Base-by-base conservation (phyloP, 192 early-diverging fungal species). In the Backusella westeae region DNA sequence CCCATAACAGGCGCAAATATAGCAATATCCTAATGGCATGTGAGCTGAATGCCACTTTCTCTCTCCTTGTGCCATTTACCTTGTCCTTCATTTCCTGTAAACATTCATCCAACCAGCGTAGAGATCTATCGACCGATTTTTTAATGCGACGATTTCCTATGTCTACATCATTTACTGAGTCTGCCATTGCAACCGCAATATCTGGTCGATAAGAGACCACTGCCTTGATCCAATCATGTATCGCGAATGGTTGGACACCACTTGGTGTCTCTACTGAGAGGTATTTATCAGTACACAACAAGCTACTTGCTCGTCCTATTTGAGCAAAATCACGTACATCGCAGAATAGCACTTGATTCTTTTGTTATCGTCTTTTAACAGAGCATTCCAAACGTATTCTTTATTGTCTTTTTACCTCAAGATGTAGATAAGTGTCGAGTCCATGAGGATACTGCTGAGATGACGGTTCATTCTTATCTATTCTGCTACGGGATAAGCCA, bases 1-100 rank as follows among this genome's bases (percentile, higher is more conserved):
- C 89, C 89, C 3, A 79, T 76, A 15, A 90, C 78, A 59, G 77
- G 78, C 6, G 87, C 89, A 81, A 90, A 88, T 6, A 89, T 71
- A 12, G 82, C 77, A 26, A 82, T 81, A 72, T 59, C 79, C 76
- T 77, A 39, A 29, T 9, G 12, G 10, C 34, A 6, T 67, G 38
- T 49, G 23, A 56, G 26, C 8, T 53, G 23, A 21, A 34, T 29
- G 9, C 12, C 8, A 36, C 41, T 46, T 15, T 10, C 52, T 35
- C 2, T 23, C 38, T 29, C 29, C 15, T 29, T 69, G 21, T 59
- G 34, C 49, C 69, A 49, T 59, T 34, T 78, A 81, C 83, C 71
- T 86, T 84, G 12, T 76, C 73, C 19, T 75, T 78, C 9, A 74
- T 73, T 19, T 49, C 19, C 15, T 74, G 75, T 4, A 83, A 34